Evolutionary conservation across 257 asterid species (phyloP).

Genomic region (Solanum tarapatanum): DNA sequence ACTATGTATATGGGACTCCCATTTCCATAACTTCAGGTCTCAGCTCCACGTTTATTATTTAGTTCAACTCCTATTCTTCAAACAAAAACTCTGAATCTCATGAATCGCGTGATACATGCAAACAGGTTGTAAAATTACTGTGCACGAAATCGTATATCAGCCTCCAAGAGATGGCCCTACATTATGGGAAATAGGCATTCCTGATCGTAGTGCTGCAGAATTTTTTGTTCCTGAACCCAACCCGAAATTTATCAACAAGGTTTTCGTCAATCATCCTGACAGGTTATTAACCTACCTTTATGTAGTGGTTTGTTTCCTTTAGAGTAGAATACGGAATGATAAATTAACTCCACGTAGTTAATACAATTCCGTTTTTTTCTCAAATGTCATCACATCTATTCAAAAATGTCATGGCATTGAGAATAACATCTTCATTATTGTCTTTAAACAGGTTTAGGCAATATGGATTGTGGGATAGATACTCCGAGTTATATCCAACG

Average conservation of each 20-base stretch:
- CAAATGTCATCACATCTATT: not conserved
- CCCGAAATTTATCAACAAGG: conserved; percentile 8
- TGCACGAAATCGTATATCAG: conserved; percentile 5
- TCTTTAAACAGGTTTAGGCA: conserved; percentile 60
- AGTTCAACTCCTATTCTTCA: not conserved
- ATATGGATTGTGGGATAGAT: conserved; percentile 81
- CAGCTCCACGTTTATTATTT: not conserved
- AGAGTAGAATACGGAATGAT: not conserved
- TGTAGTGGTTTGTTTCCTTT: not conserved
- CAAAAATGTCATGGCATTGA: not conserved
- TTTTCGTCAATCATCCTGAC: conserved; percentile 12
- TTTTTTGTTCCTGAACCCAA: conserved; percentile 13
- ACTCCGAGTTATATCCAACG: conserved; percentile 6
- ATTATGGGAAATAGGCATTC: conserved; percentile 16
- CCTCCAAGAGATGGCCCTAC: conserved; percentile 15
- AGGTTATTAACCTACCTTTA: not conserved
- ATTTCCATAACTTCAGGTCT: conserved; percentile 43
- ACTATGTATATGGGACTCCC: conserved; percentile 21
- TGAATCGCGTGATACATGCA: not conserved
- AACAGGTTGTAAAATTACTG: not conserved
- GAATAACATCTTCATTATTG: not conserved
- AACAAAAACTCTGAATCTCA: not conserved
- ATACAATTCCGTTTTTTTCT: not conserved
- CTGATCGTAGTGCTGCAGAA: conserved; percentile 9
- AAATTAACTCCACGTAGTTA: not conserved